phyloP scores from a whole-genome alignment of 2,329 filamentous ascomycete species.

The Zymoseptoria tritici region DNA sequence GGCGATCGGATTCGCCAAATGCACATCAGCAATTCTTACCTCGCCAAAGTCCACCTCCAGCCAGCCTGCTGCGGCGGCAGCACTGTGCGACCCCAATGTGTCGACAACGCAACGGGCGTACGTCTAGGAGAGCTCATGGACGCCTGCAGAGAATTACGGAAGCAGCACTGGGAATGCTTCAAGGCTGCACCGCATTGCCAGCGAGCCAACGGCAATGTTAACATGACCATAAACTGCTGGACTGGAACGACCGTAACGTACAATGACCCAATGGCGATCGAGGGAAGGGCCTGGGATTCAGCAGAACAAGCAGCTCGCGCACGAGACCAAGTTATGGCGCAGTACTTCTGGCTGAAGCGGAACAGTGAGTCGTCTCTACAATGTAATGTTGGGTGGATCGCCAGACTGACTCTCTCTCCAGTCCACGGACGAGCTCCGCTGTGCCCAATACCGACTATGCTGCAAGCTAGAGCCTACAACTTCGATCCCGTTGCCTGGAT shows the following conservation, averaged over 20 bases:
- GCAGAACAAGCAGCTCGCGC: neutral
- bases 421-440: neutral
- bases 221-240: neutral
- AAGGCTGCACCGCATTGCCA: neutral
- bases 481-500: neutral
- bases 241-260: neutral
- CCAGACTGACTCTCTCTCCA: neutral
- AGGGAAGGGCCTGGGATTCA: neutral
- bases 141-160: neutral
- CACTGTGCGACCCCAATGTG: neutral
- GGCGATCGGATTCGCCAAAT: neutral
- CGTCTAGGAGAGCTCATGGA: neutral
- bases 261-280: neutral
- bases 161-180: neutral
- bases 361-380: neutral
- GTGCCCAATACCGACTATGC: neutral
- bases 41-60: neutral
- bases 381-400: neutral
- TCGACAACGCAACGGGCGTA: neutral
- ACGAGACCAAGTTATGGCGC: neutral
- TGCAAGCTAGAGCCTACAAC: neutral
- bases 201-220: neutral
- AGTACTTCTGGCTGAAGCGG: neutral
- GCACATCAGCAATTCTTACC: neutral
- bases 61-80: neutral